A percentile compares a stretch with the other conserved stretches of the same genome.
Evolutionary conservation across 257 asterid species (phyloP).

Genomic region (Rubia yunnanensis): DNA sequence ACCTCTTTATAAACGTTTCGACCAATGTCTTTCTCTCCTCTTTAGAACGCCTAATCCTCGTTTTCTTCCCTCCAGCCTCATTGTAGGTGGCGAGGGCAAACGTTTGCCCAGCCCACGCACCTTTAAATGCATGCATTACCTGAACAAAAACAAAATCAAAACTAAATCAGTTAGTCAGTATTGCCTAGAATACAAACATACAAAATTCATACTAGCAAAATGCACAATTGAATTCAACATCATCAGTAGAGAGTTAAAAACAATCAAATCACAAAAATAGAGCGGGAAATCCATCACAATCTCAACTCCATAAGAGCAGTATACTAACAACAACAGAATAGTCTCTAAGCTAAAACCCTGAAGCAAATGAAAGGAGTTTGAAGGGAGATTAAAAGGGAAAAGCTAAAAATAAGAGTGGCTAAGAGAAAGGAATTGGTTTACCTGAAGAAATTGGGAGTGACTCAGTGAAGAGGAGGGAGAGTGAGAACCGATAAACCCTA

Average conservation of each 20-base stretch:
- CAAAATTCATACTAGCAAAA: conserved; percentile 1
- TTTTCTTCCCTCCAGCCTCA: conserved; percentile 59
- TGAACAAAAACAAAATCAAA: neutral
- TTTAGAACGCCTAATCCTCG: conserved; percentile 83
- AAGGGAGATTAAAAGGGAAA: neutral
- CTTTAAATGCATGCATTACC: conserved; percentile 58
- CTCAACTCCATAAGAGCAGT: neutral
- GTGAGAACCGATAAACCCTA: conserved; percentile 17
- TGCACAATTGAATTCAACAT: neutral
- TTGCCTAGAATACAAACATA: conserved; percentile 10
- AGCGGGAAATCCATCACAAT: neutral
- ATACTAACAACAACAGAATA: neutral
- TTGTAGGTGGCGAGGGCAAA: conserved; percentile 58
- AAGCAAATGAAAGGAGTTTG: neutral
- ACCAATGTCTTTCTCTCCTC: conserved; percentile 84
- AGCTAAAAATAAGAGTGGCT: neutral
- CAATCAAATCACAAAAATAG: neutral
- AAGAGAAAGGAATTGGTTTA: neutral
- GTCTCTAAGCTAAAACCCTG: neutral
- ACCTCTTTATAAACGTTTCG: conserved; percentile 78
- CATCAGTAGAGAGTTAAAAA: neutral
- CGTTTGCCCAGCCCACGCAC: conserved; percentile 64
- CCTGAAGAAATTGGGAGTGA: neutral
- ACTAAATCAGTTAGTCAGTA: neutral
- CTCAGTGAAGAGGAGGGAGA: neutral